phyloP scores from a whole-genome alignment of 805 yeast species.

The Wickerhamomyces kurtzmanii region DNA sequence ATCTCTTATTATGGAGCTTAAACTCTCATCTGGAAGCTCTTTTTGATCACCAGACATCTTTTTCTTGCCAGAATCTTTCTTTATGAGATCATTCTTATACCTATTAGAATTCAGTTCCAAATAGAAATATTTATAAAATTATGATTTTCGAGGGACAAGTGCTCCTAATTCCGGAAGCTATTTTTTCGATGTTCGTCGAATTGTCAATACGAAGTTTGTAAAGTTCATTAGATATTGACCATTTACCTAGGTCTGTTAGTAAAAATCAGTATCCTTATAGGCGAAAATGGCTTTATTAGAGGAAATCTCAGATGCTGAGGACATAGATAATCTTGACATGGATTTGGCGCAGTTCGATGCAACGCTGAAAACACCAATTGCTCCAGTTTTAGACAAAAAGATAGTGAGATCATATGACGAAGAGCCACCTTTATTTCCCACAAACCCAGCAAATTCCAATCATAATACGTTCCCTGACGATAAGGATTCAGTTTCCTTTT shows the following conservation, averaged over 20 bases:
- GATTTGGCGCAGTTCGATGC: constrained; percentile 90
- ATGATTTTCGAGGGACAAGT: not conserved
- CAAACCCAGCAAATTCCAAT: constrained; percentile 3
- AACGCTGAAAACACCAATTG: constrained; percentile 53
- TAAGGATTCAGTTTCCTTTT: constrained; percentile 2
- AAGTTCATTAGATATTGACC: not conserved
- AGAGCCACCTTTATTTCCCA: constrained; percentile 20
- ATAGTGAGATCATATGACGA: constrained; percentile 54
- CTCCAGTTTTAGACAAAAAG: constrained; percentile 55
- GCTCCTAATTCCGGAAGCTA: not conserved
- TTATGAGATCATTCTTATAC: not conserved
- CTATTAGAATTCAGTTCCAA: too few species aligned
- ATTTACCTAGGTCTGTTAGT: not conserved
- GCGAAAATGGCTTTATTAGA: constrained; percentile 58
- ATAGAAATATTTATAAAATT: not conserved
- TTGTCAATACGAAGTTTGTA: not conserved
- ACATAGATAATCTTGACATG: constrained; percentile 87
- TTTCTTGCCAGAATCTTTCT: constrained; percentile 6
- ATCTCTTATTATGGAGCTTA: too few species aligned
- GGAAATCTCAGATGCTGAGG: constrained; percentile 70
- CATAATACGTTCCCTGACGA: constrained; percentile 1
- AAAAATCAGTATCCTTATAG: constrained; percentile 9
- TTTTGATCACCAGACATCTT: constrained; percentile 16
- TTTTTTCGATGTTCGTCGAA: not conserved
- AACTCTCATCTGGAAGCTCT: too few species aligned